Evolutionary conservation across 345 rosid species (phyloP).

Genomic region (Euphorbia peplus): DNA sequence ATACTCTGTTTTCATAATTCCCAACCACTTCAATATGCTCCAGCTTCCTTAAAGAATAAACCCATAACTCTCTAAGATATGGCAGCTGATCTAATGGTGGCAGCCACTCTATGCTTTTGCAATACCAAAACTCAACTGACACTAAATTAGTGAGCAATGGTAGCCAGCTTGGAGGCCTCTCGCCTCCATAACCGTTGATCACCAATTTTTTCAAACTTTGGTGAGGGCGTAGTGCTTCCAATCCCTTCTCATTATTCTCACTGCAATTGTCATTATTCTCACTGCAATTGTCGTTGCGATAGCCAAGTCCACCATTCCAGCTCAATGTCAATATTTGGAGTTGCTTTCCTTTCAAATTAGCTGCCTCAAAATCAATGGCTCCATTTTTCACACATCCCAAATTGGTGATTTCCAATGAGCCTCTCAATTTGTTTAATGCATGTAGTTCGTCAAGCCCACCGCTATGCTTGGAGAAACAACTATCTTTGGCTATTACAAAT

Average conservation of each 20-base stretch:
- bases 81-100: slow-evolving; percentile 8
- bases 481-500: slow-evolving; percentile 1
- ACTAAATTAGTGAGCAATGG: slow-evolving; percentile 8
- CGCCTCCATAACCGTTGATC: not conserved
- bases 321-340: not conserved
- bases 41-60: not conserved
- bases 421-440: slow-evolving; percentile 5
- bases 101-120: slow-evolving; percentile 1
- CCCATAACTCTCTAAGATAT: not conserved
- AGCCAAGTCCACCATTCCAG: not conserved
- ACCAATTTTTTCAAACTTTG: not conserved
- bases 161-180: slow-evolving; percentile 14
- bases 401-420: not conserved
- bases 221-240: slow-evolving; percentile 6
- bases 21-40: not conserved
- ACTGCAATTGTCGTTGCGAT: not conserved
- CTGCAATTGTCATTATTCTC: too few relatives aligned
- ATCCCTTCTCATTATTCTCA: not conserved
- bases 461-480: not conserved
- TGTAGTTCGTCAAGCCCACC: not conserved
- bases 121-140: not conserved
- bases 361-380: not conserved
- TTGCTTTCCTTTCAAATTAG: slow-evolving; percentile 6
- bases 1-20: not conserved
- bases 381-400: not conserved